These are phyloP conservation scores for Sporothrix globosa DNA, from an alignment of 2,329 filamentous ascomycete genomes.

Conservation along the genomic window DNA sequence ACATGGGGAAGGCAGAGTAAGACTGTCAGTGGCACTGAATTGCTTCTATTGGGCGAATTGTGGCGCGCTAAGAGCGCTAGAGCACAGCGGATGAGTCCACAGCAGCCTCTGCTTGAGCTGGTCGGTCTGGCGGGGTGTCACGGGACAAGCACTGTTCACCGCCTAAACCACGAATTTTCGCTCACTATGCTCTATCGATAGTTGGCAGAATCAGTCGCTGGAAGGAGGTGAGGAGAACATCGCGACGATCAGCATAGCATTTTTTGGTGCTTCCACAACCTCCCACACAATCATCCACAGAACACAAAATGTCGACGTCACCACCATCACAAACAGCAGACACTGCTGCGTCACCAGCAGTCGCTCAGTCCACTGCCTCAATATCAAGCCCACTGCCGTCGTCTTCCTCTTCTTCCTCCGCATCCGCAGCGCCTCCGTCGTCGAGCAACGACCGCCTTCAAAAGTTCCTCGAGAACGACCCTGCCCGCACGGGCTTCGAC, in stretches of 20 bases:
- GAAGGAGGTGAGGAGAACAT: neutral
- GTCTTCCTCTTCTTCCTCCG: neutral
- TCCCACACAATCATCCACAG: conserved; percentile 2
- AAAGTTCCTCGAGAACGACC: conserved; percentile 57
- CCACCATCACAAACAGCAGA: conserved; percentile 22
- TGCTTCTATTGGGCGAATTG: neutral
- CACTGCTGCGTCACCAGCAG: neutral
- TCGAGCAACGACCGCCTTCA: conserved; percentile 25
- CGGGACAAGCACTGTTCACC: neutral
- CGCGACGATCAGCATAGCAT: neutral
- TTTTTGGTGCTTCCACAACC: no score
- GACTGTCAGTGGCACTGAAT: neutral
- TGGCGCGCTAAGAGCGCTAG: neutral
- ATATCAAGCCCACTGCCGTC: neutral
- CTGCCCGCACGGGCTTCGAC: conserved; percentile 65
- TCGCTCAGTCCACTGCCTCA: neutral
- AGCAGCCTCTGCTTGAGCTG: neutral
- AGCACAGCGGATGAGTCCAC: neutral
- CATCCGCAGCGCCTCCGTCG: neutral
- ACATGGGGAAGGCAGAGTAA: neutral
- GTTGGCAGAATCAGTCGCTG: conserved; percentile 3
- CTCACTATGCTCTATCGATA: neutral
- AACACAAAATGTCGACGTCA: conserved; percentile 30
- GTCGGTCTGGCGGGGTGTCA: conserved; percentile 3
- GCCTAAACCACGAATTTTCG: conserved; percentile 1